Percentiles rank a stretch among this genome's conserved stretches.
phyloP scores from a whole-genome alignment of 2,329 filamentous ascomycete species.

The Trichoderma citrinoviride region DNA sequence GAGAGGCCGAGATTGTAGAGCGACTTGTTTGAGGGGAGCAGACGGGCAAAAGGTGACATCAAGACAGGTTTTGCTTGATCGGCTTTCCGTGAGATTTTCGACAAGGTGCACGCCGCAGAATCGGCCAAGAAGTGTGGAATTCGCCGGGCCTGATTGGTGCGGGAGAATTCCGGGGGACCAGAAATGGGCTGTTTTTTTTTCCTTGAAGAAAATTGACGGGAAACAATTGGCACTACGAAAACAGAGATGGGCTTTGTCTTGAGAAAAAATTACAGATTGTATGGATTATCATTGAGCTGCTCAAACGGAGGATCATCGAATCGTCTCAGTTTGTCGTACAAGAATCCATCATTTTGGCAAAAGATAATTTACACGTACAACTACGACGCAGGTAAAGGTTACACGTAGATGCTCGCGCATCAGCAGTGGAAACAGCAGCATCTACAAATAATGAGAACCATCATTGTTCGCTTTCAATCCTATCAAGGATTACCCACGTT shows the following conservation, averaged over 20 bases:
- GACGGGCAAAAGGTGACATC: not conserved
- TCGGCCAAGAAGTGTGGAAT: conserved; percentile 29
- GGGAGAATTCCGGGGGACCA: conserved; percentile 36
- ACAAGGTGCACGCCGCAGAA: conserved; percentile 17
- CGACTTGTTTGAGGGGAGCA: not conserved
- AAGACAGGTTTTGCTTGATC: conserved; percentile 17
- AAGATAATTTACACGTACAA: too few species aligned
- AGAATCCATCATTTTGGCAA: too few species aligned
- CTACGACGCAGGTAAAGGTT: too few species aligned
- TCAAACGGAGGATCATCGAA: not conserved
- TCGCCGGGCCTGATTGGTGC: conserved; percentile 36
- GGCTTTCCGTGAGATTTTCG: conserved; percentile 40
- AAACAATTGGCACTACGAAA: conserved; percentile 6
- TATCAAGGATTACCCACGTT: too few species aligned
- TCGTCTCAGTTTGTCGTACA: too few species aligned
- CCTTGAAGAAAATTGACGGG: not conserved
- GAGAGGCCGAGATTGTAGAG: not conserved
- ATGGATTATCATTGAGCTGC: not conserved
- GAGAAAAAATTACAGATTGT: not conserved
- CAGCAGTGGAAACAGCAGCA: too few species aligned
- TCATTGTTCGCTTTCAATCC: too few species aligned
- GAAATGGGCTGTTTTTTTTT: conserved; percentile 27
- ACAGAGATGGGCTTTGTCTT: not conserved
- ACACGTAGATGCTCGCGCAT: too few species aligned
- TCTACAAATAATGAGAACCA: too few species aligned